Percentiles rank a stretch among this genome's conserved stretches.
phyloP scores from a whole-genome alignment of 163 green algal genomes.

The Prototheca cutis region DNA sequence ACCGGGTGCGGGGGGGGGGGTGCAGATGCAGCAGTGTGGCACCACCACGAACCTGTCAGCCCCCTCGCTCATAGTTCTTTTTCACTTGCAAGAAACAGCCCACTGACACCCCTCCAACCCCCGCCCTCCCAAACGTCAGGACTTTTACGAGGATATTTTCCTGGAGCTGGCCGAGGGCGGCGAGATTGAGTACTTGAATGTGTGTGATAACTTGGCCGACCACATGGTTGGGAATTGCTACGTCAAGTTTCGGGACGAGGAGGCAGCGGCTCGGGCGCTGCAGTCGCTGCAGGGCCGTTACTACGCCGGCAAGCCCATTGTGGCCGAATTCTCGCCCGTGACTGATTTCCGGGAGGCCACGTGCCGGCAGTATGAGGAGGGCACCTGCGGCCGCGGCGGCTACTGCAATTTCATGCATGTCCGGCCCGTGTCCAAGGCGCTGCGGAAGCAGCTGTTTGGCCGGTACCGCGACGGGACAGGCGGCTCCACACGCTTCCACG shows the following conservation, averaged over 20 bases:
- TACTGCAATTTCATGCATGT: constrained; percentile 99
- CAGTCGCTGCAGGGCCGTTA: constrained; percentile 70
- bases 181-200: constrained; percentile 93
- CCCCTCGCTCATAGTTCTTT: too few species aligned
- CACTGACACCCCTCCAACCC: neutral
- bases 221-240: constrained; percentile 95
- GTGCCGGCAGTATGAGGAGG: constrained; percentile 98
- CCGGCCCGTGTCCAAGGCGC: constrained; percentile 72
- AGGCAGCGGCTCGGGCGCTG: constrained; percentile 65
- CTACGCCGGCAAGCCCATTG: constrained; percentile 85
- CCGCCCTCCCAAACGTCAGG: constrained; percentile 33
- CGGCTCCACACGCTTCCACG: constrained; percentile 34
- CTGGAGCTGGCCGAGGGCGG: constrained; percentile 88
- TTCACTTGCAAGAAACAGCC: neutral
- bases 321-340: constrained; percentile 92
- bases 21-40: too few species aligned
- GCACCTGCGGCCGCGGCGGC: constrained; percentile 87
- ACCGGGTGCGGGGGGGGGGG: too few species aligned
- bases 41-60: too few species aligned
- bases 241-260: constrained; percentile 85
- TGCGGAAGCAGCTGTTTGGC: constrained; percentile 84
- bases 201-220: constrained; percentile 97
- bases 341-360: constrained; percentile 97
- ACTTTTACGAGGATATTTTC: constrained; percentile 99
- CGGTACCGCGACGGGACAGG: constrained; percentile 60